Conservation (phyloP, 768 basidiomycete species). For the Amanita rubescens region DNA sequence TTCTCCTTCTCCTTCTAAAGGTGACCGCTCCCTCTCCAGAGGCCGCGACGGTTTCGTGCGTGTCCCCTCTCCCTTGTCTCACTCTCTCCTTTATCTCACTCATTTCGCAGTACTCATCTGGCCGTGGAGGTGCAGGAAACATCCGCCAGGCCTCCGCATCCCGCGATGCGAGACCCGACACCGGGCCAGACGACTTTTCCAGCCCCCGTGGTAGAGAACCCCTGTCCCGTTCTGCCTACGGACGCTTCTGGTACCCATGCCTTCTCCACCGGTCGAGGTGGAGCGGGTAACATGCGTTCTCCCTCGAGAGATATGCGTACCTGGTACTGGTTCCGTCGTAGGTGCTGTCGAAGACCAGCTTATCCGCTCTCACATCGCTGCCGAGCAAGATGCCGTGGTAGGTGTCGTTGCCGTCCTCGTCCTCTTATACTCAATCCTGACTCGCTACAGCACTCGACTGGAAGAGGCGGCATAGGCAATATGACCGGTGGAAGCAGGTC, state of each 20-base stretch:
- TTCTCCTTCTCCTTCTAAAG: no score
- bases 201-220: conserved; percentile 57
- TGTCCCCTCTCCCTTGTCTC: conserved; percentile 9
- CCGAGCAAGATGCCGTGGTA: conserved; percentile 27
- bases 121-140: conserved; percentile 66
- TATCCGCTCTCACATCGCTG: conserved; percentile 26
- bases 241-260: conserved; percentile 18
- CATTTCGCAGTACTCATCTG: conserved; percentile 44
- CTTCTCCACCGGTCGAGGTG: conserved; percentile 68
- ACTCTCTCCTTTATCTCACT: not conserved
- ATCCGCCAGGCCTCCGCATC: conserved; percentile 45
- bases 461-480: conserved; percentile 63
- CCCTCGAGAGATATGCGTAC: conserved; percentile 47
- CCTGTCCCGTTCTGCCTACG: conserved; percentile 23
- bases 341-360: conserved; percentile 30
- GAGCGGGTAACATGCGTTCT: conserved; percentile 79
- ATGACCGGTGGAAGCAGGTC: conserved; percentile 39
- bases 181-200: conserved; percentile 50
- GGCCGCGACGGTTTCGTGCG: conserved; percentile 55
- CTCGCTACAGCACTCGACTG: conserved; percentile 40
- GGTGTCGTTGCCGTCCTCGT: conserved; percentile 14
- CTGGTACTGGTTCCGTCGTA: conserved; percentile 13
- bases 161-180: conserved; percentile 32
- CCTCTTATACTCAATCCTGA: not conserved
- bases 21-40: conserved; percentile 46